phyloP scores from a whole-genome alignment of 2,329 filamentous ascomycete species.

The Xylariaceae sp. region DNA sequence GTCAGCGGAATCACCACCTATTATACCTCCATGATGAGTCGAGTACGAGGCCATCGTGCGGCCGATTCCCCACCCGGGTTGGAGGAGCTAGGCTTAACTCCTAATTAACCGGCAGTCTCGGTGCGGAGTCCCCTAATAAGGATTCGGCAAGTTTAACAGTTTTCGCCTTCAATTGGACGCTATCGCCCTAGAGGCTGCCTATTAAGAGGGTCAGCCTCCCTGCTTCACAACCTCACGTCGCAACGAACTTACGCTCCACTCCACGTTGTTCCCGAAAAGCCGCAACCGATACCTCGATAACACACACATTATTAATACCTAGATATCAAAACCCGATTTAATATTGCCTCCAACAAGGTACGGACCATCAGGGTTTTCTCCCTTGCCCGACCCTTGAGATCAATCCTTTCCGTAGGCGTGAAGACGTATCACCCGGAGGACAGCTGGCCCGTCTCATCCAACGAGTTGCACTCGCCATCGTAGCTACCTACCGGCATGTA shows the following conservation, averaged over 20 bases:
- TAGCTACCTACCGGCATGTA: conserved; percentile 30
- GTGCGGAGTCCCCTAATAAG: conserved; percentile 14
- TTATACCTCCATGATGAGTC: neutral
- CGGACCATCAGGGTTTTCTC: conserved; percentile 32
- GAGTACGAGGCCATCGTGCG: neutral
- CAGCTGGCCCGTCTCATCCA: conserved; percentile 17
- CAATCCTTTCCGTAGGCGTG: conserved; percentile 7
- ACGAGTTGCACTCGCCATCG: conserved; percentile 32
- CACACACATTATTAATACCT: neutral
- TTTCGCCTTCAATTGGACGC: conserved; percentile 5
- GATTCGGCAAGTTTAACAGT: conserved; percentile 13
- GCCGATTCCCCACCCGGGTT: neutral
- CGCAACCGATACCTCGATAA: neutral
- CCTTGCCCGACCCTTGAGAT: conserved; percentile 22
- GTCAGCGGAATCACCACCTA: neutral
- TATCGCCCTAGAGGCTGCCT: neutral
- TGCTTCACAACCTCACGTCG: neutral
- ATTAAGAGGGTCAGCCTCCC: neutral
- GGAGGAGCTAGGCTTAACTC: neutral
- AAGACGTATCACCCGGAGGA: conserved; percentile 11
- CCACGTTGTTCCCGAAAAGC: neutral
- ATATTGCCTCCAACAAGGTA: neutral
- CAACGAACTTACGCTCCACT: neutral
- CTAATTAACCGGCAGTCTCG: neutral
- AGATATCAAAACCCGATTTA: neutral